Evolutionary conservation across 148 eudicot species (phyloP).

Genomic region (Arbutus unedo): DNA sequence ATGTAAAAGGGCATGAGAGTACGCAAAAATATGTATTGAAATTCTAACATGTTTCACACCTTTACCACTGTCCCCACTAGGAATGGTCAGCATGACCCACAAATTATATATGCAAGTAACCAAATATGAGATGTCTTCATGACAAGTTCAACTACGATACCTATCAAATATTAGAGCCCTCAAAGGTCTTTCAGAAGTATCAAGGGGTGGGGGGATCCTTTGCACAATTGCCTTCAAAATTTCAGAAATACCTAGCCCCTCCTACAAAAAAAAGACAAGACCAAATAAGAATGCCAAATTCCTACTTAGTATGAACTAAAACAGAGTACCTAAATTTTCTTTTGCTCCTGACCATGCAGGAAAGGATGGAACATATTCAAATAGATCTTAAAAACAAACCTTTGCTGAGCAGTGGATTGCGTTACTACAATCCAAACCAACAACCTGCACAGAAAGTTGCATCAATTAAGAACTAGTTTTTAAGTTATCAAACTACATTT

Average conservation of each 20-base stretch:
- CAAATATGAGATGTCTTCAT: background rate
- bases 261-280: slow-evolving; percentile 49
- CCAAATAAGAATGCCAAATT: slow-evolving; percentile 10
- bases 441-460: slow-evolving; percentile 43
- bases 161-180: slow-evolving; percentile 99
- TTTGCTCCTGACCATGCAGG: background rate
- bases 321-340: background rate
- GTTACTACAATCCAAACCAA: slow-evolving; percentile 93
- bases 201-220: slow-evolving; percentile 78
- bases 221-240: slow-evolving; percentile 82
- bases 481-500: background rate
- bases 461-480: background rate
- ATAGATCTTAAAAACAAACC: slow-evolving; percentile 43
- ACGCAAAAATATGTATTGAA: background rate
- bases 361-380: slow-evolving; percentile 4
- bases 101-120: background rate
- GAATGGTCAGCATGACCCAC: background rate
- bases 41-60: background rate
- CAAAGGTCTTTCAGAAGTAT: slow-evolving; percentile 63
- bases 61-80: background rate
- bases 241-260: slow-evolving; percentile 87
- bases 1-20: background rate
- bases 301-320: background rate
- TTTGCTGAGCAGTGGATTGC: slow-evolving; percentile 95
- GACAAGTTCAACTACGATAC: slow-evolving; percentile 27